Evolutionary conservation across 306 rosid genomes (phyloP).

Genomic region (Rosa multiflora): DNA sequence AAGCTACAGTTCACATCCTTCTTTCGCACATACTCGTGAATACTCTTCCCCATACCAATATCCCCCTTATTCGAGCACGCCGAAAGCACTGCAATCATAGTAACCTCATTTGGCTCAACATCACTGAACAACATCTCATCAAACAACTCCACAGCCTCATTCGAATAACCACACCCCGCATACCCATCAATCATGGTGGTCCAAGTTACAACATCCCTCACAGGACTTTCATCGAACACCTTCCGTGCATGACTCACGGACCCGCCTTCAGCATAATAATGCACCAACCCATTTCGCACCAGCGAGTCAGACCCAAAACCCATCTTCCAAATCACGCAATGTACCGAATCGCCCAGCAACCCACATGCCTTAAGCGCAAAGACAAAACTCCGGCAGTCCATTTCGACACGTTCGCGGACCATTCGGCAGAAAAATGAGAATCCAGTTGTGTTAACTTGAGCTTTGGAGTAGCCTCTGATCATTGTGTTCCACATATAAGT

Average conservation of each 20-base stretch:
- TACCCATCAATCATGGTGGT: constrained; percentile 79
- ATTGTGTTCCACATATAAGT: constrained; percentile 81
- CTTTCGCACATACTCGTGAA: constrained; percentile 39
- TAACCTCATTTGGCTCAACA: constrained; percentile 74
- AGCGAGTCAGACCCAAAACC: constrained; percentile 56
- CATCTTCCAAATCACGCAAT: constrained; percentile 47
- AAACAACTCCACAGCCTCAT: constrained; percentile 55
- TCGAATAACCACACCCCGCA: constrained; percentile 30
- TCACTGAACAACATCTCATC: constrained; percentile 47
- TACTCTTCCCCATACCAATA: constrained; percentile 38
- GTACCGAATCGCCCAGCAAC: constrained; percentile 42
- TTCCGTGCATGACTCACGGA: constrained; percentile 46
- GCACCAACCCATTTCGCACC: constrained; percentile 63
- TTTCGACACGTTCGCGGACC: constrained; percentile 32
- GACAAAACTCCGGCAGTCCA: constrained; percentile 59
- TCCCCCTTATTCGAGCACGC: constrained; percentile 53
- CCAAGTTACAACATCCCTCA: constrained; percentile 80
- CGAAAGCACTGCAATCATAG: constrained; percentile 54
- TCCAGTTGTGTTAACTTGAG: constrained; percentile 37
- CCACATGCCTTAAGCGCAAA: constrained; percentile 60
- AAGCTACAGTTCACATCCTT: constrained; percentile 31
- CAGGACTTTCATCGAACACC: constrained; percentile 59
- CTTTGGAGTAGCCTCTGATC: constrained; percentile 57
- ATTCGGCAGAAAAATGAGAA: constrained; percentile 45
- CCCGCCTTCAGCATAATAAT: constrained; percentile 41